These are phyloP conservation scores for Casuarina glauca DNA, from an alignment of 306 rosid species.

Conservation along the genomic window DNA sequence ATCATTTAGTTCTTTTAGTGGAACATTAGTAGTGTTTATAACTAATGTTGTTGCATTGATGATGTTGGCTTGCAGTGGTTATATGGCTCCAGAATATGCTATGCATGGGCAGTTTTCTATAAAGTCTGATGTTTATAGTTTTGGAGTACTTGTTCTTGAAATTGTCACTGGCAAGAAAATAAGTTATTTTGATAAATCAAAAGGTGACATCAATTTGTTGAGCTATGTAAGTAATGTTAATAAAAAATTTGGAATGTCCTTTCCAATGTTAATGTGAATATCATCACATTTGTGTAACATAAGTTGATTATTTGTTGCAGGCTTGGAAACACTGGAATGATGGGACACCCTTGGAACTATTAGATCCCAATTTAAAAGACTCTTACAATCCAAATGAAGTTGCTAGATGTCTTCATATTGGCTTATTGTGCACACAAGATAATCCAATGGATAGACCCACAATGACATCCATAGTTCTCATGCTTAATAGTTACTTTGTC, in stretches of 20 bases:
- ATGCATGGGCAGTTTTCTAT: slow-evolving; percentile 9
- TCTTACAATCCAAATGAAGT: slow-evolving; percentile 7
- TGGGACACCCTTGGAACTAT: no score
- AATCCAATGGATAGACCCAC: slow-evolving; percentile 23
- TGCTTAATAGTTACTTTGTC: slow-evolving; percentile 37
- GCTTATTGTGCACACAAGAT: slow-evolving; percentile 19
- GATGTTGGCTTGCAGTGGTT: slow-evolving; percentile 6
- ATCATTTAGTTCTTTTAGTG: no score
- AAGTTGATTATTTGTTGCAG: not conserved
- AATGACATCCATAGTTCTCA: not conserved
- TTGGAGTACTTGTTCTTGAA: slow-evolving; percentile 11
- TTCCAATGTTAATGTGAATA: not conserved
- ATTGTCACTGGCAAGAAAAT: slow-evolving; percentile 12
- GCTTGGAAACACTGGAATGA: no score
- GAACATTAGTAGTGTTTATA: no score
- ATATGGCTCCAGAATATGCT: slow-evolving; percentile 11
- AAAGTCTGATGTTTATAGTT: slow-evolving; percentile 12
- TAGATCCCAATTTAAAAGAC: not conserved
- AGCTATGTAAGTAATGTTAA: slow-evolving; percentile 26
- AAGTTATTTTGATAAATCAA: not conserved
- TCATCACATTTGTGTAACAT: not conserved
- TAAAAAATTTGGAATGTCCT: not conserved
- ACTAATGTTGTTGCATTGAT: not conserved
- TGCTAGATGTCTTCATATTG: slow-evolving; percentile 13
- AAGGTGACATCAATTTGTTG: slow-evolving; percentile 1